These are phyloP conservation scores for Hypsizygus ulmarius DNA, from an alignment of 1,284 basidiomycete species.

Conservation along the genomic window DNA sequence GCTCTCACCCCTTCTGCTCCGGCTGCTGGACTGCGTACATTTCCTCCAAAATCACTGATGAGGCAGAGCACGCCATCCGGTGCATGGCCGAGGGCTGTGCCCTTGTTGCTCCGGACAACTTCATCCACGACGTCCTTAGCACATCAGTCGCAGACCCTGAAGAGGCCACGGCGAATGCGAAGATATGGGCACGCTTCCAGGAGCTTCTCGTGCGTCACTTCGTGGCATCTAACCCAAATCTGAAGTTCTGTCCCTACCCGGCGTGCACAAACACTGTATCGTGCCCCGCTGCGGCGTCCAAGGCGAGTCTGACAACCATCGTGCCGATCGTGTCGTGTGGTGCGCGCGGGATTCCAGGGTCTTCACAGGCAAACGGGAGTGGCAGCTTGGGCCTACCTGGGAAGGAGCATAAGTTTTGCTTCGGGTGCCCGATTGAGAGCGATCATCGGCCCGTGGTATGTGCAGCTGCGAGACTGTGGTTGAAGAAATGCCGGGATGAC, in stretches of 20 bases:
- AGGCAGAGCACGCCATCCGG: constrained; percentile 84
- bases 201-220: constrained; percentile 89
- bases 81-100: constrained; percentile 95
- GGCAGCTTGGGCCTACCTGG: constrained; percentile 30
- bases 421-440: constrained; percentile 81
- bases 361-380: constrained; percentile 27
- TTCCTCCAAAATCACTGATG: constrained; percentile 83
- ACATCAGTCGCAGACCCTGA: constrained; percentile 21
- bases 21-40: constrained; percentile 89
- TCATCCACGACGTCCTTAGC: constrained; percentile 45
- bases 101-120: constrained; percentile 68
- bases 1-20: constrained; percentile 81
- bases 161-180: constrained; percentile 41
- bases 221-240: constrained; percentile 79
- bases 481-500: constrained; percentile 97
- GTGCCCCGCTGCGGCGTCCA: constrained; percentile 74
- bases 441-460: constrained; percentile 95
- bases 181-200: constrained; percentile 69
- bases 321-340: constrained; percentile 91
- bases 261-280: constrained; percentile 87
- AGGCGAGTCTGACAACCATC: constrained; percentile 70
- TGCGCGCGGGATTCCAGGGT: constrained; percentile 42
- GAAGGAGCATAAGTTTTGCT: constrained; percentile 81
- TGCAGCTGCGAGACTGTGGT: constrained; percentile 87
- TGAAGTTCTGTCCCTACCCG: constrained; percentile 93